Base-by-base conservation (phyloP, 2,329 filamentous ascomycete genomes). In the Talaromyces islandicus region DNA sequence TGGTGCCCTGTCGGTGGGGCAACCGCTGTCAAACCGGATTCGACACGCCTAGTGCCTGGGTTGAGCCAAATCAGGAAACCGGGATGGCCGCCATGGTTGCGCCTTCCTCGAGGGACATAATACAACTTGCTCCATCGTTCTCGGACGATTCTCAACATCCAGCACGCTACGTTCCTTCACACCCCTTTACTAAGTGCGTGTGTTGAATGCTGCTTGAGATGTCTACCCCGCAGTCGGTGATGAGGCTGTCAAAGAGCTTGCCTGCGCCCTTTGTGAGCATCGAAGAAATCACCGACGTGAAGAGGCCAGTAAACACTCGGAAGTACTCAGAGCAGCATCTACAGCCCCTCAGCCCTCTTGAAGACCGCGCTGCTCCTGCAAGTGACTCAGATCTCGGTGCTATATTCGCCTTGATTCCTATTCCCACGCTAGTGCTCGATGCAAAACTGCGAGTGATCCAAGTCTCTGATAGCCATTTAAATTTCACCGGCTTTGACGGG, bases 391-490 rank as follows among this genome's bases (percentile, higher is more conserved):
- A 59, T 56, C 38, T 71, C 61, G 64, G 62, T n/a, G 60, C 61
- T 21, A 67, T 72, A 53, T 64, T 70, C 51, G 53, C 62, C 24
- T 56, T 67, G 25, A 73, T 72, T 0, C 74, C 75, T 0, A 67
- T 69, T 7, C 76, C 76, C 3, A 76, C 74, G 1, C 63, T 76
- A n/a, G 64, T 78, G 29, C 67, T 78, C 14, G 70, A 78, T 60
- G 63, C 69, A 6, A 66, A 70, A 7, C 63, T 77, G 14, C 67
- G 63, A n/a, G 65, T 78, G n/a, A 41, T 74, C 21, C 68, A 79
- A 56, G 73, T 78, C 3, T 83, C 80, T 3, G 70, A 77, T 35
- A 78, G 76, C 62, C 77, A 78, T 65, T 64, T 75, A 24, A 59
- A 64, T 5, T 63, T 76, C 24, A 76, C 73, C 52, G 62, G 70